A percentile compares a stretch with the other conserved stretches of the same genome.
Evolutionary conservation across 1,284 basidiomycete species (phyloP).

Genomic region (Porogramme epimiltina): DNA sequence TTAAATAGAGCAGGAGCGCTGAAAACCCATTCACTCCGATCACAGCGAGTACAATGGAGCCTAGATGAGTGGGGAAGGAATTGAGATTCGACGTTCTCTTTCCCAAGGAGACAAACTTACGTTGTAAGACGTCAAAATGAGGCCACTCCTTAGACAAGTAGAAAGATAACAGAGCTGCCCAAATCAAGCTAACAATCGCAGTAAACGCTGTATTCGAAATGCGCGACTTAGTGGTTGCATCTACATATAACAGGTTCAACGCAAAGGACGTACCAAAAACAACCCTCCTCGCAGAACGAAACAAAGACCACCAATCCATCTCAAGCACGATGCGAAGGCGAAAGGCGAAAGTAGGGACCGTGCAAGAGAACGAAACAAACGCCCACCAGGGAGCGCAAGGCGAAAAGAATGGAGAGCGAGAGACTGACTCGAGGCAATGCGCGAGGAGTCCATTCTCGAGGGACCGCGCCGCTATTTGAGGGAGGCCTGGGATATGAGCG

Average conservation of each 20-base stretch:
- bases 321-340: constrained; percentile 13
- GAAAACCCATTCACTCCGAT: constrained; percentile 40
- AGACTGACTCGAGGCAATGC: constrained; percentile 35
- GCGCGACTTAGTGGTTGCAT: constrained; percentile 1
- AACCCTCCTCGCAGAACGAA: constrained; percentile 29
- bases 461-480: constrained; percentile 14
- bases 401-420: constrained; percentile 27
- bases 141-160: constrained; percentile 44
- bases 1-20: constrained; percentile 47
- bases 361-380: constrained; percentile 16
- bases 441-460: too few species aligned
- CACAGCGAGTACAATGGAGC: constrained; percentile 38
- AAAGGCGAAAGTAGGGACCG: constrained; percentile 13
- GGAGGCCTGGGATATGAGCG: not conserved
- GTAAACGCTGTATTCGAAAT: constrained; percentile 37
- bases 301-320: constrained; percentile 37
- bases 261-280: constrained; percentile 32
- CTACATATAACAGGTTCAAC: not conserved
- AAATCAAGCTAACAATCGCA: constrained; percentile 39
- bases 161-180: constrained; percentile 40
- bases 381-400: constrained; percentile 28
- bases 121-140: constrained; percentile 37
- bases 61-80: constrained; percentile 28
- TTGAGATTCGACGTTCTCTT: not conserved
- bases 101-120: constrained; percentile 30